A percentile compares a stretch with the other conserved stretches of the same genome.
phyloP scores from a whole-genome alignment of 1,139 yeast genomes.

The Candida freyschussii region DNA sequence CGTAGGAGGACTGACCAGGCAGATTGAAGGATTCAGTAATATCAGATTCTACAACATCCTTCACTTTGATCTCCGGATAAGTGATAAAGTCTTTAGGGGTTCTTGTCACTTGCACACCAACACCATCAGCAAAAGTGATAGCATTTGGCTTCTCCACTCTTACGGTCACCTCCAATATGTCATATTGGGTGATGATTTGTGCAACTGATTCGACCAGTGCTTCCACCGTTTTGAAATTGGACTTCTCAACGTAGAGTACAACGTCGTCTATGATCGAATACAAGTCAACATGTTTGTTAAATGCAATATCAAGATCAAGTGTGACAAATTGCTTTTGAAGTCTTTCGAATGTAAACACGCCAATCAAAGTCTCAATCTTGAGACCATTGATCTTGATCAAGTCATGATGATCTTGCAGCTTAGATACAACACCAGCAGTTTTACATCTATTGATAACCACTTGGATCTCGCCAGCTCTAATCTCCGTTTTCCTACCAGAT shows the following conservation, averaged over 20 bases:
- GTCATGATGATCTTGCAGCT: conserved; percentile 30
- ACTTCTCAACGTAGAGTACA: conserved; percentile 57
- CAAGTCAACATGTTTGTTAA: conserved; percentile 27
- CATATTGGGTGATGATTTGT: conserved; percentile 45
- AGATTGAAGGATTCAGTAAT: too few species aligned
- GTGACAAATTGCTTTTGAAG: conserved; percentile 70
- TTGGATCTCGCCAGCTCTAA: conserved; percentile 46
- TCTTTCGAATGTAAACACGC: conserved; percentile 88
- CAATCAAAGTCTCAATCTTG: conserved; percentile 69
- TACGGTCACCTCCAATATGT: conserved; percentile 42
- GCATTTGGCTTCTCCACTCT: conserved; percentile 85
- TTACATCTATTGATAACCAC: conserved; percentile 31
- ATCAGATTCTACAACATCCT: too few species aligned
- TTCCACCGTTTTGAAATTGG: conserved; percentile 88
- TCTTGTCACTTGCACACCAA: conserved; percentile 74
- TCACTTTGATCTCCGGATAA: conserved; percentile 8
- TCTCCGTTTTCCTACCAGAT: conserved; percentile 39
- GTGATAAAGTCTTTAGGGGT: conserved; percentile 32
- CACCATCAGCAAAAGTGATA: conserved; percentile 79
- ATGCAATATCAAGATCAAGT: conserved; percentile 47
- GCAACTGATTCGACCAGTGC: conserved; percentile 78
- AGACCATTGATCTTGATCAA: conserved; percentile 47
- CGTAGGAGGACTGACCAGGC: too few species aligned
- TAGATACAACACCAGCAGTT: conserved; percentile 13
- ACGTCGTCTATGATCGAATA: conserved; percentile 40